Conservation (phyloP, 208 protist species). For the Blechomonas ayalai region DNA sequence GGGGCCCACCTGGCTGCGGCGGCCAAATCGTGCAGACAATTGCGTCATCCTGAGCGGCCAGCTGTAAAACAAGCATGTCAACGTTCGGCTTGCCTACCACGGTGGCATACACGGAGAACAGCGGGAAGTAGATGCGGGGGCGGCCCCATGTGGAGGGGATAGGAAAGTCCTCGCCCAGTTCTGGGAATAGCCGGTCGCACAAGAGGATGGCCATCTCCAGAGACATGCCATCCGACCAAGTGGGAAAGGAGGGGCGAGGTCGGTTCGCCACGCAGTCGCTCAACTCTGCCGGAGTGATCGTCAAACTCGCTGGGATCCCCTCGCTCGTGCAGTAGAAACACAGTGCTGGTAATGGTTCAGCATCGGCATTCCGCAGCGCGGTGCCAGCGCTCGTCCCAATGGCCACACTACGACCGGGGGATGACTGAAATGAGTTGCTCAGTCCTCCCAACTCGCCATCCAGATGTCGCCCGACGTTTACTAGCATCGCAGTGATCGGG, state of each 20-base stretch:
- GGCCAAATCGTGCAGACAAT: slow-evolving; percentile 8
- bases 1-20: not conserved
- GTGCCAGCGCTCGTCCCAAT: too few species aligned
- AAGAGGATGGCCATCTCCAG: slow-evolving; percentile 44
- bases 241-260: slow-evolving; percentile 23
- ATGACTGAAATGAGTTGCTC: too few species aligned
- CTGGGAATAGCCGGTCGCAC: slow-evolving; percentile 37
- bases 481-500: too few species aligned
- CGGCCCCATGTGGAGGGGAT: slow-evolving; percentile 18
- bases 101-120: slow-evolving; percentile 23
- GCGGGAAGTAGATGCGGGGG: slow-evolving; percentile 16
- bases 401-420: too few species aligned
- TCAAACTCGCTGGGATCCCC: too few species aligned
- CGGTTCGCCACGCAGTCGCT: too few species aligned
- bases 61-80: not conserved
- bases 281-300: too few species aligned
- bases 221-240: slow-evolving; percentile 37
- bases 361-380: too few species aligned
- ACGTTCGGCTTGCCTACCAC: not conserved
- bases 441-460: too few species aligned
- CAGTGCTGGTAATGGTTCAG: too few species aligned
- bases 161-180: slow-evolving; percentile 30
- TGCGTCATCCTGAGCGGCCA: slow-evolving; percentile 1
- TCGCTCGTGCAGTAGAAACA: too few species aligned
- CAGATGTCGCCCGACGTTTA: too few species aligned